phyloP scores from a whole-genome alignment of 495 filamentous ascomycete species.

The Lentithecium fluviatile region DNA sequence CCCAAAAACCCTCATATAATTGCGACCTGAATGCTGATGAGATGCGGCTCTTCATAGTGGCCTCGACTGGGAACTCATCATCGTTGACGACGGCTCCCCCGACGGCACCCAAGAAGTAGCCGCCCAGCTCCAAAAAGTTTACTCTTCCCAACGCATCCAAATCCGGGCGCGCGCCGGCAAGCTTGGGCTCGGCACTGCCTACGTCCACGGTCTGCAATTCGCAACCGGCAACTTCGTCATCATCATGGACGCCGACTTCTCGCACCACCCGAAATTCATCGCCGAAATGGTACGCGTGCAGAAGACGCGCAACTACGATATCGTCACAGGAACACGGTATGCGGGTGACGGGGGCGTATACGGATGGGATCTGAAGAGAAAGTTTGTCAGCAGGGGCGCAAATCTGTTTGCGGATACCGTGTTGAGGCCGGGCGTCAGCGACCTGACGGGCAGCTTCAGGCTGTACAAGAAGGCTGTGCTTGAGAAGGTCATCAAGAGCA shows the following conservation, averaged over 20 bases:
- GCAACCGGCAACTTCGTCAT: conserved; percentile 89
- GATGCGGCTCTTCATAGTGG: conserved; percentile 57
- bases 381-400: conserved; percentile 85
- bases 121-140: conserved; percentile 81
- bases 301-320: conserved; percentile 73
- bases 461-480: conserved; percentile 89
- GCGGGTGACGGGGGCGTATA: conserved; percentile 88
- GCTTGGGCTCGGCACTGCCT: conserved; percentile 93
- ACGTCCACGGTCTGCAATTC: conserved; percentile 89
- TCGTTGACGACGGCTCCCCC: conserved; percentile 96
- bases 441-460: conserved; percentile 90
- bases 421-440: conserved; percentile 90
- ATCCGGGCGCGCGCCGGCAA: conserved; percentile 88
- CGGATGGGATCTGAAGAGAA: conserved; percentile 96
- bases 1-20: too few relatives aligned
- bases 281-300: conserved; percentile 80
- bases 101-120: conserved; percentile 91
- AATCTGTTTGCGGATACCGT: conserved; percentile 96
- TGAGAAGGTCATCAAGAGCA: conserved; percentile 83
- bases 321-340: conserved; percentile 94
- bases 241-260: conserved; percentile 99
- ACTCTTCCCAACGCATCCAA: conserved; percentile 69
- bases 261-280: conserved; percentile 96
- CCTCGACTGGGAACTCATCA: conserved; percentile 95
- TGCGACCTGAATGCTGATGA: too few relatives aligned